Evolutionary conservation across 305 asterid genomes (phyloP).

Genomic region (Fraxinus platypoda): DNA sequence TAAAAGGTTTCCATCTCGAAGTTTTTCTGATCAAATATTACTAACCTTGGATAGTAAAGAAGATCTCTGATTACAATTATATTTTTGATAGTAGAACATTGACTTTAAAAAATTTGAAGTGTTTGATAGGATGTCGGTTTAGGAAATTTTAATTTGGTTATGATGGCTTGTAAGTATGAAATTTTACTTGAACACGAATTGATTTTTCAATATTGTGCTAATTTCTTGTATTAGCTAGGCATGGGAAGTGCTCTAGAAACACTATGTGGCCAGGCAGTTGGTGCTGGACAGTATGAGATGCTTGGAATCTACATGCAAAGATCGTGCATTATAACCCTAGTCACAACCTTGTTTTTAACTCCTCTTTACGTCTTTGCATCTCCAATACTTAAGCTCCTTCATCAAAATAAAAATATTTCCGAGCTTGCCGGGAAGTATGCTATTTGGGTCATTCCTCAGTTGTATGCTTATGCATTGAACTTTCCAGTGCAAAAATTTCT

Average conservation of each 20-base stretch:
- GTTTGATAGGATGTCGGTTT: not conserved
- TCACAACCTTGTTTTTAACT: constrained; percentile 45
- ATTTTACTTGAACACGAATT: not conserved
- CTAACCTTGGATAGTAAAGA: not conserved
- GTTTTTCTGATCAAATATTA: not conserved
- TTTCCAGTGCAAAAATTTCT: constrained; percentile 82
- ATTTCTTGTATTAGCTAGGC: constrained; percentile 60
- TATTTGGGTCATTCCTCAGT: constrained; percentile 69
- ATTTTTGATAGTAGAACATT: not conserved
- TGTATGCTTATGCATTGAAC: constrained; percentile 71
- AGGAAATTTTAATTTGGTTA: not conserved
- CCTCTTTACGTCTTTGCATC: constrained; percentile 72
- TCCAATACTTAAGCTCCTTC: constrained; percentile 49
- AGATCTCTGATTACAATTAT: not conserved
- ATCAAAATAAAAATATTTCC: constrained; percentile 45
- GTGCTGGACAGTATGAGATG: constrained; percentile 60
- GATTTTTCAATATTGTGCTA: not conserved
- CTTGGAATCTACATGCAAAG: constrained; percentile 77
- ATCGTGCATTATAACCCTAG: constrained; percentile 61
- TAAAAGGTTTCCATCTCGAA: not conserved
- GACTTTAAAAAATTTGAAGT: not conserved
- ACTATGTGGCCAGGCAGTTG: constrained; percentile 85
- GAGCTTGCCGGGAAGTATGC: constrained; percentile 68
- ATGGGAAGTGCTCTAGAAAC: constrained; percentile 96
- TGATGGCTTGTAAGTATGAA: not conserved